Conservation (phyloP, 2,329 filamentous ascomycete species). For the Fusarium armeniacum region DNA sequence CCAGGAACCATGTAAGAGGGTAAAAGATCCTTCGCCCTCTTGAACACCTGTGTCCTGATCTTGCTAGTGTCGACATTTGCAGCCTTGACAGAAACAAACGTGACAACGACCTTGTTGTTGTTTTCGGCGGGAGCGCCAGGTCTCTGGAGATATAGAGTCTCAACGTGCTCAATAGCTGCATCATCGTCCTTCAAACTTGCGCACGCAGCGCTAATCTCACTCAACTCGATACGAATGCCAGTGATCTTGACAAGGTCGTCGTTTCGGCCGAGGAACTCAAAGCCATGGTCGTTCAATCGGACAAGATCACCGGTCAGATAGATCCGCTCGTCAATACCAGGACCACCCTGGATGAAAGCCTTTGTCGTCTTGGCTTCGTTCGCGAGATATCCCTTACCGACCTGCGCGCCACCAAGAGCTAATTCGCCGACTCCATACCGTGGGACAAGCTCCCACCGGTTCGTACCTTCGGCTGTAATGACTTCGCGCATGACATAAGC, state of each 20-base stretch:
- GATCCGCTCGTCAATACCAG: slow-evolving; percentile 27
- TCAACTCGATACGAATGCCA: slow-evolving; percentile 28
- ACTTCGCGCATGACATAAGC: slow-evolving; percentile 32
- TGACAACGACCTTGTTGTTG: slow-evolving; percentile 28
- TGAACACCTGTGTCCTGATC: slow-evolving; percentile 23
- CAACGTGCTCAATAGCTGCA: slow-evolving; percentile 19
- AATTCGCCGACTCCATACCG: slow-evolving; percentile 33
- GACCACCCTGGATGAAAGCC: slow-evolving; percentile 25
- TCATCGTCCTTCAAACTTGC: slow-evolving; percentile 30
- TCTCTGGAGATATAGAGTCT: slow-evolving; percentile 17
- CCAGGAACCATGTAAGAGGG: slow-evolving; percentile 35
- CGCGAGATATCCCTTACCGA: slow-evolving; percentile 26
- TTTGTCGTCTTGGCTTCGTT: slow-evolving; percentile 34
- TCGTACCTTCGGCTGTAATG: not conserved
- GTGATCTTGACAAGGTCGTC: slow-evolving; percentile 37
- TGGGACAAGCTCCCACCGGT: slow-evolving; percentile 33
- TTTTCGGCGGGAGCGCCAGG: slow-evolving; percentile 1
- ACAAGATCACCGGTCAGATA: slow-evolving; percentile 35
- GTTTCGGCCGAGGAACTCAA: slow-evolving; percentile 33
- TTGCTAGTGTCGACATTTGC: not conserved
- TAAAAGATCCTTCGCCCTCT: slow-evolving; percentile 17
- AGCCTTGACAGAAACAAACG: slow-evolving; percentile 31
- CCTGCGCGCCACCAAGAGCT: slow-evolving; percentile 24
- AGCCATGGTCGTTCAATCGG: slow-evolving; percentile 30
- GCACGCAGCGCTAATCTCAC: slow-evolving; percentile 35